Conservation (phyloP, 371 early-diverging fungal species). For the Mortierella polycephala region DNA sequence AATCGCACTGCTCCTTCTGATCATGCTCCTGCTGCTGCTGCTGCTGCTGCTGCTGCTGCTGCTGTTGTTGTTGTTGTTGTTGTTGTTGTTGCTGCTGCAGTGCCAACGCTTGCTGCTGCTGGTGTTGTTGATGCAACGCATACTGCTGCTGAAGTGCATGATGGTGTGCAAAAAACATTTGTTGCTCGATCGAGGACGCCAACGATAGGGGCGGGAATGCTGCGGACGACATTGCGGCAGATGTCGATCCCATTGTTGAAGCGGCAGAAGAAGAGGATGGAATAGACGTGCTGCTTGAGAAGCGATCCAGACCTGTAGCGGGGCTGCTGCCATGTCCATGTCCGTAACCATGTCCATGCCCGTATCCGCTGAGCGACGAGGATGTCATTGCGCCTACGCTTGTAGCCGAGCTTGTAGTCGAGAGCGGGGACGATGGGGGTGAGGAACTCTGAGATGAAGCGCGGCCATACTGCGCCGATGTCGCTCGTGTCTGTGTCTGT, state of each 20-base stretch:
- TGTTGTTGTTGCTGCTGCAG: constrained; percentile 24
- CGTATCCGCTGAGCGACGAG: neutral
- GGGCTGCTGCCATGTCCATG: neutral
- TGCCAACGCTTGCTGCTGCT: constrained; percentile 10
- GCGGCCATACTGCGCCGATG: neutral
- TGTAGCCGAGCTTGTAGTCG: constrained; percentile 10
- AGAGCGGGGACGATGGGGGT: constrained; percentile 34
- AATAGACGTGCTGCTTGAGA: constrained; percentile 13
- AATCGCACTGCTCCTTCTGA: neutral
- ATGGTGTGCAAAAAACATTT: constrained; percentile 48
- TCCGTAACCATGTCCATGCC: neutral
- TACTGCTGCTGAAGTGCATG: constrained; percentile 46
- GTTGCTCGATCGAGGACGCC: constrained; percentile 47
- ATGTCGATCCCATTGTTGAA: neutral
- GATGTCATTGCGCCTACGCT: constrained; percentile 2
- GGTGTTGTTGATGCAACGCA: constrained; percentile 43
- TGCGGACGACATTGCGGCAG: neutral
- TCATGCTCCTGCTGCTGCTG: constrained; percentile 4
- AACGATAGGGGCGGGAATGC: constrained; percentile 26
- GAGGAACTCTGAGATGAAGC: constrained; percentile 19
- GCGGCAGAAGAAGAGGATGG: constrained; percentile 8
- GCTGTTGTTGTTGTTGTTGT: constrained; percentile 14
- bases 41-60: constrained; percentile 14
- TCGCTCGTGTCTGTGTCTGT: neutral
- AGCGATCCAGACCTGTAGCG: neutral